These are phyloP conservation scores for Chlorella vulgaris DNA, from an alignment of 139 green algal genomes.

Conservation along the genomic window DNA sequence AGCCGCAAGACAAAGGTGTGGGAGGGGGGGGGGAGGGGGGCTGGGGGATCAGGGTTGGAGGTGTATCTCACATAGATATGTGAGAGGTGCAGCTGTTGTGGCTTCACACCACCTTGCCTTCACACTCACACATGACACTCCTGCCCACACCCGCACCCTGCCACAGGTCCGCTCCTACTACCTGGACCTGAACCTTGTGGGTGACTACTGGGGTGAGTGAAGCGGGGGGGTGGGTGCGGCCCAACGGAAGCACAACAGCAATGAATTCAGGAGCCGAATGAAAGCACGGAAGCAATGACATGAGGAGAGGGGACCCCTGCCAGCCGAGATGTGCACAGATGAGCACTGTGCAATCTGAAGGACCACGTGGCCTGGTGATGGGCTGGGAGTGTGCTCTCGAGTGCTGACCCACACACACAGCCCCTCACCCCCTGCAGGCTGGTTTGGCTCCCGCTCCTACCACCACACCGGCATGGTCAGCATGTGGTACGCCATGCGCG, in stretches of 20 bases:
- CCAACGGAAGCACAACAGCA: no score
- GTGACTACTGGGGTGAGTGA: conserved; percentile 62
- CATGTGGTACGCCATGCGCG: conserved; percentile 89
- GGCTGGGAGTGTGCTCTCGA: no score
- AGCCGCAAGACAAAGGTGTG: conserved; percentile 76
- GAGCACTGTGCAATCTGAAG: no score
- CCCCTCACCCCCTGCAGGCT: no score
- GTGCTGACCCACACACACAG: no score
- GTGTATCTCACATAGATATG: no score
- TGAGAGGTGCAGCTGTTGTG: background rate
- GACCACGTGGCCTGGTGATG: no score
- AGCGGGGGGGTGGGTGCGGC: no score
- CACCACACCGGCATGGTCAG: conserved; percentile 58
- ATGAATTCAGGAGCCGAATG: no score
- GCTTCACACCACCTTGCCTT: background rate
- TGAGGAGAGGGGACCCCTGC: no score
- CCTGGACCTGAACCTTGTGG: conserved; percentile 88
- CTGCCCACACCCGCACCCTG: background rate
- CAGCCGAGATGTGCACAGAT: no score
- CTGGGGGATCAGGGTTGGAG: background rate
- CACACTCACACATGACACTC: background rate
- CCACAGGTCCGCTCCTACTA: conserved; percentile 64
- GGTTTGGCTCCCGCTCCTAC: conserved; percentile 11
- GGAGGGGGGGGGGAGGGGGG: background rate
- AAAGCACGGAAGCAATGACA: no score